These are phyloP conservation scores for Globisporangium irregulare DNA, from an alignment of 352 stramenopile genomes.

Conservation along the genomic window DNA sequence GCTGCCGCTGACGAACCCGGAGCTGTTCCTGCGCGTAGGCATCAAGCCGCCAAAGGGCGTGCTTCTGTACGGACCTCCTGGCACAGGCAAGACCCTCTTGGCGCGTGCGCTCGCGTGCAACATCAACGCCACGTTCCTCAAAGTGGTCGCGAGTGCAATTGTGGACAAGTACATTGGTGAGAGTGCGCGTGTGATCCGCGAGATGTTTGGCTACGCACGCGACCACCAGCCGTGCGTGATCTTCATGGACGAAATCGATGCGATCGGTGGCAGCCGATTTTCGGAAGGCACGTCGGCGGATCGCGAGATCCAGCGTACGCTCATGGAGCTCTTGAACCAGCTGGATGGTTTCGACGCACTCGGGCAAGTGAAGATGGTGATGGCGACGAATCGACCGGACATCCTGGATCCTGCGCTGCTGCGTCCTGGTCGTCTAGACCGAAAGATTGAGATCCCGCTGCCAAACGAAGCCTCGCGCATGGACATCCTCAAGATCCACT, in stretches of 20 bases:
- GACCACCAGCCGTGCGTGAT: conserved; percentile 99
- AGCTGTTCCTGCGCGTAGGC: conserved; percentile 97
- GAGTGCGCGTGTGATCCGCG: conserved; percentile 97
- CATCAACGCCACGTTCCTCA: conserved; percentile 99
- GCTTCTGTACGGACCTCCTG: conserved; percentile 97
- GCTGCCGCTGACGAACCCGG: conserved; percentile 98
- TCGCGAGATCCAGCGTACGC: conserved; percentile 98
- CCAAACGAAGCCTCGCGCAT: conserved; percentile 97
- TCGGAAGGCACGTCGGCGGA: conserved; percentile 95
- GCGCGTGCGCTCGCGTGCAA: conserved; percentile 98
- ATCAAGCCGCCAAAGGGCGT: conserved; percentile 99
- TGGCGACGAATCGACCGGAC: conserved; percentile 99
- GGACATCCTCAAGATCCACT: conserved; percentile 99
- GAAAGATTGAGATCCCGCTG: conserved; percentile 99
- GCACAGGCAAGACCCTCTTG: conserved; percentile 99
- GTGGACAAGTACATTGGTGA: conserved; percentile 99
- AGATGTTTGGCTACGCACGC: conserved; percentile 98
- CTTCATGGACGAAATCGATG: conserved; percentile 99
- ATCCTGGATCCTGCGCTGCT: conserved; percentile 99
- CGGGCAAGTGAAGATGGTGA: conserved; percentile 99
- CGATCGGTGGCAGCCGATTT: conserved; percentile 97
- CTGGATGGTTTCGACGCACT: conserved; percentile 99
- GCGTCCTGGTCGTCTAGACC: conserved; percentile 96
- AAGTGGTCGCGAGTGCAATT: conserved; percentile 98
- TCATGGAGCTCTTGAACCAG: conserved; percentile 99